Conservation (phyloP, 148 eudicot species). For the Oxyria digyna region DNA sequence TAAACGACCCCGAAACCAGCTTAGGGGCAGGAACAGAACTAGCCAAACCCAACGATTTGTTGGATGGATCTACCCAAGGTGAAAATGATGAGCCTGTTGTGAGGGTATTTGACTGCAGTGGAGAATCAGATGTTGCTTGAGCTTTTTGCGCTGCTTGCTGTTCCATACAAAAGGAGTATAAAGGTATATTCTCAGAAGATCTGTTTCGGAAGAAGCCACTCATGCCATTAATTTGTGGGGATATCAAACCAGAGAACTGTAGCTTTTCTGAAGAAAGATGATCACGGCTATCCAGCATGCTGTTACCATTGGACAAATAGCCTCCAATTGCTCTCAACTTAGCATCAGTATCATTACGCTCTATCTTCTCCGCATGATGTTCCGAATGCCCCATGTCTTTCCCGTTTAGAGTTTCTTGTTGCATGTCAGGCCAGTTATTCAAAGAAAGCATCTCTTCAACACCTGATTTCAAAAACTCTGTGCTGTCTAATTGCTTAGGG, state of each 20-base stretch:
- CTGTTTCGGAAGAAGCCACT: slow-evolving; percentile 60
- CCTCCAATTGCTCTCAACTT: slow-evolving; percentile 39
- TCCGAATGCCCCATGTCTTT: slow-evolving; percentile 17
- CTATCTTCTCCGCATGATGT: slow-evolving; percentile 23
- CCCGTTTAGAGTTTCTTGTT: slow-evolving; percentile 22
- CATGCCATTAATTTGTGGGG: slow-evolving; percentile 63
- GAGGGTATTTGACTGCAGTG: slow-evolving; percentile 36
- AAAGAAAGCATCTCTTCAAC: slow-evolving; percentile 47
- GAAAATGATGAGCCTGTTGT: slow-evolving; percentile 58
- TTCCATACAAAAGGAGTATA: slow-evolving; percentile 76
- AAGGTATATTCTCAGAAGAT: slow-evolving; percentile 87
- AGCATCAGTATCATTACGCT: slow-evolving; percentile 29
- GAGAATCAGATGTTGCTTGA: slow-evolving; percentile 59
- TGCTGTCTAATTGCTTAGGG: slow-evolving; percentile 41
- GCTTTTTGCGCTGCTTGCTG: slow-evolving; percentile 39
- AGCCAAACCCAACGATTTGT: slow-evolving; percentile 66
- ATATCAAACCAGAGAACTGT: slow-evolving; percentile 74
- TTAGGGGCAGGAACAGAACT: slow-evolving; percentile 67
- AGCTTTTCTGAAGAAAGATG: slow-evolving; percentile 54
- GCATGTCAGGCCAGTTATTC: slow-evolving; percentile 52
- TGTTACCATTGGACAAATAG: slow-evolving; percentile 38
- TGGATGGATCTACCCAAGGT: slow-evolving; percentile 70
- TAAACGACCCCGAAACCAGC: slow-evolving; percentile 69
- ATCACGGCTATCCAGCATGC: slow-evolving; percentile 39
- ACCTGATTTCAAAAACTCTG: slow-evolving; percentile 36